These are phyloP conservation scores for Paraleonurus japonicus DNA, from an alignment of 257 asterid species.

Conservation along the genomic window DNA sequence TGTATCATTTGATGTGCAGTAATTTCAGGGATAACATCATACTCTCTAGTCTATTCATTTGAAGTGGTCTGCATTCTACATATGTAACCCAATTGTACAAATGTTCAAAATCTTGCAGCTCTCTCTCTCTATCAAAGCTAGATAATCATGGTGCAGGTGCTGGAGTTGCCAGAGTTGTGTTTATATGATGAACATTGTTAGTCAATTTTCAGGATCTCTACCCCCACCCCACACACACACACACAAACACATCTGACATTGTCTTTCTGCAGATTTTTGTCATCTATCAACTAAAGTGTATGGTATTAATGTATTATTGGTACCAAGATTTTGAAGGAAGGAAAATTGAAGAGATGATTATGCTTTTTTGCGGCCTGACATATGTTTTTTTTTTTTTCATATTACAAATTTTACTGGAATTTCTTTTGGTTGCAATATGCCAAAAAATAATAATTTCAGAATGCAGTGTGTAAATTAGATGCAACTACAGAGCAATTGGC, in stretches of 20 bases:
- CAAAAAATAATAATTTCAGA: no score
- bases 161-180: background rate
- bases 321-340: background rate
- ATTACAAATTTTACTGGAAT: no score
- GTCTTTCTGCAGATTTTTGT: background rate
- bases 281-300: background rate
- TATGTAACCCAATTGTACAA: background rate
- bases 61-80: background rate
- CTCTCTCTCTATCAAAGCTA: background rate
- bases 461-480: no score
- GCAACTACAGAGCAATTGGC: no score
- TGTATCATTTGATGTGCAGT: slow-evolving; percentile 38
- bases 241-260: background rate
- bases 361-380: background rate
- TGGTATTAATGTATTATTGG: background rate
- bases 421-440: no score
- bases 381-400: no score
- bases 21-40: background rate
- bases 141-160: background rate
- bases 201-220: background rate
- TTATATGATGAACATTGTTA: background rate
- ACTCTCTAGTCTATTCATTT: slow-evolving; percentile 5
- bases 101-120: background rate
- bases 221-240: background rate
- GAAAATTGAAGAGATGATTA: background rate